These are phyloP conservation scores for Leccinum sublutescens DNA, from an alignment of 768 basidiomycete genomes.

Conservation along the genomic window DNA sequence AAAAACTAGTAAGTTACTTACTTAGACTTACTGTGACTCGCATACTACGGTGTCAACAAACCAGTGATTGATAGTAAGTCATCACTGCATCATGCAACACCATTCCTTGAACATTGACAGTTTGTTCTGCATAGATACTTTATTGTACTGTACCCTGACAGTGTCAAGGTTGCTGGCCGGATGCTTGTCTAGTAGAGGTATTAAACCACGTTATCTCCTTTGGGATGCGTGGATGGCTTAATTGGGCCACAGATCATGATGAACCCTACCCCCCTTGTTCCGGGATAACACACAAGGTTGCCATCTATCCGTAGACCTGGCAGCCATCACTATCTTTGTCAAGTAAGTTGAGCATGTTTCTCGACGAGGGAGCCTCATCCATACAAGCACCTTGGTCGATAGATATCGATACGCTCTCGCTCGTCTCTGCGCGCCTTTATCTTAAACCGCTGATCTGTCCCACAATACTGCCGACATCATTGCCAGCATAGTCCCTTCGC, in stretches of 20 bases:
- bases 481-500: background rate
- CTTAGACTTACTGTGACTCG: too few relatives aligned
- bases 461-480: slow-evolving; percentile 1
- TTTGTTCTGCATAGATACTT: slow-evolving; percentile 4
- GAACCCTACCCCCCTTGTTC: background rate
- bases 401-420: background rate
- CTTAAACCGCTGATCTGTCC: background rate
- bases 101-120: background rate
- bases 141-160: background rate
- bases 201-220: slow-evolving; percentile 4
- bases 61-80: background rate
- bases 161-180: background rate
- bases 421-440: background rate
- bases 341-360: background rate
- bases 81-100: background rate
- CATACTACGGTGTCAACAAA: background rate
- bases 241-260: background rate
- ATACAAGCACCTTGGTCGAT: background rate
- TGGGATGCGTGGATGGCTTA: background rate
- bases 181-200: background rate
- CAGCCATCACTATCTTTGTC: background rate
- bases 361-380: background rate
- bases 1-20: background rate
- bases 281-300: background rate
- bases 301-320: background rate